These are phyloP conservation scores for Leccinum obscurum DNA, from an alignment of 768 basidiomycete species.

Conservation along the genomic window DNA sequence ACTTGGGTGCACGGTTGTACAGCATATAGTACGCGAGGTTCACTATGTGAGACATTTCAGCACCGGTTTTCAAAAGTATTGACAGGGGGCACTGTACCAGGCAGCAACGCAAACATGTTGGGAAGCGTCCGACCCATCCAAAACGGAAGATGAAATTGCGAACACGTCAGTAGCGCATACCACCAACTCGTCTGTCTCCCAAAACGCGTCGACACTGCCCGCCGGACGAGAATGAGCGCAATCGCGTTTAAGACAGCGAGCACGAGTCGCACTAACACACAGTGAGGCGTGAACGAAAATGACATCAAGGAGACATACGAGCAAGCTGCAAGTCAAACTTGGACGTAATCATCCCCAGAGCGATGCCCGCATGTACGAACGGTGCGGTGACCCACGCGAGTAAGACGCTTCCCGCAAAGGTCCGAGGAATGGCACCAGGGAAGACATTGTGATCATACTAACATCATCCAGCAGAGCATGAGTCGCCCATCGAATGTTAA, in stretches of 20 bases:
- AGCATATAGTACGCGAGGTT: slow-evolving; percentile 59
- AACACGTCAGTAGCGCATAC: slow-evolving; percentile 69
- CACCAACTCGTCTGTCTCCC: slow-evolving; percentile 55
- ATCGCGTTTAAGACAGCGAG: slow-evolving; percentile 67
- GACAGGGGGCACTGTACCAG: slow-evolving; percentile 50
- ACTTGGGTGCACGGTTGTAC: slow-evolving; percentile 37
- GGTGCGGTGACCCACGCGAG: slow-evolving; percentile 61
- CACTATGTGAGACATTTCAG: slow-evolving; percentile 34
- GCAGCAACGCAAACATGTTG: slow-evolving; percentile 87
- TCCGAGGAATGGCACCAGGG: slow-evolving; percentile 86
- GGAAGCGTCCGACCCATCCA: slow-evolving; percentile 94
- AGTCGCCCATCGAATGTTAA: slow-evolving; percentile 8
- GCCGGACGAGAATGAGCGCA: slow-evolving; percentile 61
- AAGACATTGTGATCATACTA: slow-evolving; percentile 92
- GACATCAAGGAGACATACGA: slow-evolving; percentile 43
- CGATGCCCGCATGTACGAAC: slow-evolving; percentile 41
- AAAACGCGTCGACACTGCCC: slow-evolving; percentile 62
- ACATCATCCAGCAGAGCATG: slow-evolving; percentile 1
- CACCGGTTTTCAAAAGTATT: neutral
- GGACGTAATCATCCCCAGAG: slow-evolving; percentile 43
- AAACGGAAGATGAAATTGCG: slow-evolving; percentile 90
- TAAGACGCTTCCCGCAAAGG: slow-evolving; percentile 76
- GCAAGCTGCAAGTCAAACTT: slow-evolving; percentile 74
- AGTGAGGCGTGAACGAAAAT: neutral
- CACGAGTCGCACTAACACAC: slow-evolving; percentile 63